phyloP scores from a whole-genome alignment of 2,329 filamentous ascomycete genomes.

The Alternaria arbusti region DNA sequence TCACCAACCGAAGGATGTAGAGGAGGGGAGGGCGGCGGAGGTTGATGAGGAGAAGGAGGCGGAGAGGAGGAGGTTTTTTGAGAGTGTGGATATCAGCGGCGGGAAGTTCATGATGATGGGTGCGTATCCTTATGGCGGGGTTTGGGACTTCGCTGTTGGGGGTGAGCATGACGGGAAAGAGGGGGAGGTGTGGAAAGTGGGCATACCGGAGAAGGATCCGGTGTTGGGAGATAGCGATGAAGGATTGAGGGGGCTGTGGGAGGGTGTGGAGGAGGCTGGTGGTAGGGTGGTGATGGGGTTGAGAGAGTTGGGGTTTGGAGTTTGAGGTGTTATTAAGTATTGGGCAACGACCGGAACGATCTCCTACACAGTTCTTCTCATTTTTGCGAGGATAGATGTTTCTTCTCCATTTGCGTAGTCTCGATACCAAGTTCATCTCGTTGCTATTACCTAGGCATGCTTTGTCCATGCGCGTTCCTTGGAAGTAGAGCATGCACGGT shows the following conservation, averaged over 20 bases:
- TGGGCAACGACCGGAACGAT: background rate
- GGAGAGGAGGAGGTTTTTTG: constrained; percentile 46
- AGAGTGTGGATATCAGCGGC: constrained; percentile 45
- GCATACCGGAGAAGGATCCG: constrained; percentile 56
- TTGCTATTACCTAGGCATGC: background rate
- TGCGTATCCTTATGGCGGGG: constrained; percentile 58
- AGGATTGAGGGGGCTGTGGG: constrained; percentile 50
- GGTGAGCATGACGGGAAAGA: constrained; percentile 53
- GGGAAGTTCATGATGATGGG: constrained; percentile 64
- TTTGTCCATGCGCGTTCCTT: background rate
- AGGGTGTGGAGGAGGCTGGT: background rate
- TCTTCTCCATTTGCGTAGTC: background rate
- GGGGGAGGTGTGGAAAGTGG: constrained; percentile 55
- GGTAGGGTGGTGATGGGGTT: background rate
- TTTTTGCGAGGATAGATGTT: background rate
- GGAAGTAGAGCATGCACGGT: background rate
- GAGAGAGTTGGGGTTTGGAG: background rate
- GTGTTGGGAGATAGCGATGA: constrained; percentile 51
- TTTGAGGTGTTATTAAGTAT: background rate
- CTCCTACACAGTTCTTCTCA: background rate
- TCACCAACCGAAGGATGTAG: constrained; percentile 52
- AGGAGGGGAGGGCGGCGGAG: constrained; percentile 19
- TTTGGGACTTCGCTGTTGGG: constrained; percentile 60
- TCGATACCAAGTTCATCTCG: background rate
- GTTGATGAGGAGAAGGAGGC: constrained; percentile 33